These are phyloP conservation scores for Rhizopogon rudus DNA, from an alignment of 768 basidiomycete genomes.

Conservation along the genomic window DNA sequence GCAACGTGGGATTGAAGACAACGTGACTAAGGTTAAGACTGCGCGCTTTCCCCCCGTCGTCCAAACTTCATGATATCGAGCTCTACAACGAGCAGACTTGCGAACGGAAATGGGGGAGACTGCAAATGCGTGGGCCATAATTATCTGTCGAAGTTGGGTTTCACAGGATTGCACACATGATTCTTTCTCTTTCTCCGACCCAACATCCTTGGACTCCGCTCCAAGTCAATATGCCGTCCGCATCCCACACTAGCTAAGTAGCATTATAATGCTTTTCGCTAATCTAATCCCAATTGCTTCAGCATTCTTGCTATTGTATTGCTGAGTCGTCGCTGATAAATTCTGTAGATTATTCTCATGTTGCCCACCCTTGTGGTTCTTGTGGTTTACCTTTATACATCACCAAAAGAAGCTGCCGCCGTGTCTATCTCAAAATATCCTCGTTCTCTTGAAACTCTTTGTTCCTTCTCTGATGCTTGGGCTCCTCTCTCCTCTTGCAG, in stretches of 20 bases:
- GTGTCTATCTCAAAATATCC: neutral
- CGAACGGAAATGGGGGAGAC: neutral
- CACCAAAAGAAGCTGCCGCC: neutral
- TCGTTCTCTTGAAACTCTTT: too few relatives aligned
- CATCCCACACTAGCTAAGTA: neutral
- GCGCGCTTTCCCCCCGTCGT: conserved; percentile 12
- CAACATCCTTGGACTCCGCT: conserved; percentile 30
- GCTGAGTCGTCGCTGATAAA: neutral
- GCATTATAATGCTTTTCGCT: neutral
- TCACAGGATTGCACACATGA: conserved; percentile 17
- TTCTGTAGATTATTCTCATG: neutral
- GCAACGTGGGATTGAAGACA: conserved; percentile 28
- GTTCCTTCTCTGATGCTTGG: neutral
- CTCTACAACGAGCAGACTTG: conserved; percentile 14
- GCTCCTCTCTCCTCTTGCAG: neutral
- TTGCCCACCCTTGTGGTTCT: neutral
- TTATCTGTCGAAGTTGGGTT: conserved; percentile 10
- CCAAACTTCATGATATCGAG: conserved; percentile 8
- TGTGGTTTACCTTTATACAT: neutral
- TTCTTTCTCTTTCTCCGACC: conserved; percentile 25
- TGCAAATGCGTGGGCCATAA: conserved; percentile 19
- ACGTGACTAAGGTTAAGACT: conserved; percentile 6
- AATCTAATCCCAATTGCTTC: neutral
- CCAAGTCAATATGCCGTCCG: conserved; percentile 12
- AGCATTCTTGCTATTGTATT: neutral